Conservation (phyloP, 2,329 filamentous ascomycete genomes). For the Nemania sp. region DNA sequence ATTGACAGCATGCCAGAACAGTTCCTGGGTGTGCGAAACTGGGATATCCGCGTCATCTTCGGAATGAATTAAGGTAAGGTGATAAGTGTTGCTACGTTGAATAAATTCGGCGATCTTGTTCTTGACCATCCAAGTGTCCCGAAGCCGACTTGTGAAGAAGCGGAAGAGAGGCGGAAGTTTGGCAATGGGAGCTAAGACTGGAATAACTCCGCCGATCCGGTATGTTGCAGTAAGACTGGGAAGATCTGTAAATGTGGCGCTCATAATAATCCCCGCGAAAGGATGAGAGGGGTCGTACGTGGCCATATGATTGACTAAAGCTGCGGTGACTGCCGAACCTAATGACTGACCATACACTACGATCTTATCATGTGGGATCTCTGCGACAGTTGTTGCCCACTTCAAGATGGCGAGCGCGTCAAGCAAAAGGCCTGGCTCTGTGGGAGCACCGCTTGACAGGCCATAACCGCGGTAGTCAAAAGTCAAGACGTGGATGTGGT, state of each 20-base stretch:
- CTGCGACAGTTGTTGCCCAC: constrained; percentile 56
- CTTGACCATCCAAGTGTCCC: constrained; percentile 55
- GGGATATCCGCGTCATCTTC: constrained; percentile 57
- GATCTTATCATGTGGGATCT: constrained; percentile 57
- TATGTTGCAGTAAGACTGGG: constrained; percentile 59
- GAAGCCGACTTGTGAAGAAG: constrained; percentile 52
- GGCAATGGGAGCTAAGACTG: constrained; percentile 55
- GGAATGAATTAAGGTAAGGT: constrained; percentile 53
- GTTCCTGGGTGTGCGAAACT: constrained; percentile 50
- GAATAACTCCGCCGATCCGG: constrained; percentile 57
- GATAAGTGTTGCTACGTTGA: constrained; percentile 45
- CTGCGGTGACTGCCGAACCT: constrained; percentile 51
- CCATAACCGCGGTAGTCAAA: constrained; percentile 68
- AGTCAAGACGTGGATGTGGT: constrained; percentile 59
- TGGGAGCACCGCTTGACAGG: constrained; percentile 53
- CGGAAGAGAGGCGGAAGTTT: constrained; percentile 50
- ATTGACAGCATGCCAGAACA: constrained; percentile 61
- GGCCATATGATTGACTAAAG: constrained; percentile 40
- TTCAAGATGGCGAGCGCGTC: constrained; percentile 57
- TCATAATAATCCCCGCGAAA: constrained; percentile 58
- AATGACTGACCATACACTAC: constrained; percentile 63
- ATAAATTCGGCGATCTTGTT: constrained; percentile 52
- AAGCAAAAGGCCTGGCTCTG: constrained; percentile 55
- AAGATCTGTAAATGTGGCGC: constrained; percentile 60
- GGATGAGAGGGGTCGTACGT: constrained; percentile 39